Conservation (phyloP, 2,329 filamentous ascomycete genomes). For the Periconia sp. region DNA sequence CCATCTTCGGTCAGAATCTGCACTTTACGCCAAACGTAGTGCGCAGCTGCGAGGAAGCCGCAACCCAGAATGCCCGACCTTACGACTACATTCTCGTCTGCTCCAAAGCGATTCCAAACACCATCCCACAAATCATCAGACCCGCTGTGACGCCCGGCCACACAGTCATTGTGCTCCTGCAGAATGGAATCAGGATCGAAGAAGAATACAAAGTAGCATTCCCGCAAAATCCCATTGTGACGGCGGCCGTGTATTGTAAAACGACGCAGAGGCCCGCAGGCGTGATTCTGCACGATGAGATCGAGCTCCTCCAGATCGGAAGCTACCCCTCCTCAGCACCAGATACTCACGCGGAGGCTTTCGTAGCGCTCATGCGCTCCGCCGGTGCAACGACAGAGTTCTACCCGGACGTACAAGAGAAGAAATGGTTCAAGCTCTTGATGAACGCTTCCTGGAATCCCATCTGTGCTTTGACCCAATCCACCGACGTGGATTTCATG, state of each 20-base stretch:
- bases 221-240: constrained; percentile 60
- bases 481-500: constrained; percentile 60
- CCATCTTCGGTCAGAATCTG: constrained; percentile 43
- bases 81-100: constrained; percentile 58
- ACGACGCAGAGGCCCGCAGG: constrained; percentile 58
- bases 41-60: constrained; percentile 43
- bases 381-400: constrained; percentile 57
- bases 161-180: constrained; percentile 64
- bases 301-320: constrained; percentile 59
- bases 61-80: constrained; percentile 18
- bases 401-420: constrained; percentile 61
- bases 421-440: constrained; percentile 66
- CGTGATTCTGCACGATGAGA: constrained; percentile 53
- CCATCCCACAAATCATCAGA: constrained; percentile 44
- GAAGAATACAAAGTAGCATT: constrained; percentile 58
- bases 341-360: constrained; percentile 25
- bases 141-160: constrained; percentile 46
- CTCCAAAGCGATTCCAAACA: constrained; percentile 54
- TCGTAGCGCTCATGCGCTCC: constrained; percentile 50
- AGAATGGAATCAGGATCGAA: constrained; percentile 68
- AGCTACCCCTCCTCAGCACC: constrained; percentile 51
- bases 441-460: constrained; percentile 69
- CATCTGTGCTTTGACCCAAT: constrained; percentile 62
- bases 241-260: constrained; percentile 62
- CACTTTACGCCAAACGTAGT: constrained; percentile 45